phyloP scores from a whole-genome alignment of 768 basidiomycete species.

The Mycena albidolilacea region DNA sequence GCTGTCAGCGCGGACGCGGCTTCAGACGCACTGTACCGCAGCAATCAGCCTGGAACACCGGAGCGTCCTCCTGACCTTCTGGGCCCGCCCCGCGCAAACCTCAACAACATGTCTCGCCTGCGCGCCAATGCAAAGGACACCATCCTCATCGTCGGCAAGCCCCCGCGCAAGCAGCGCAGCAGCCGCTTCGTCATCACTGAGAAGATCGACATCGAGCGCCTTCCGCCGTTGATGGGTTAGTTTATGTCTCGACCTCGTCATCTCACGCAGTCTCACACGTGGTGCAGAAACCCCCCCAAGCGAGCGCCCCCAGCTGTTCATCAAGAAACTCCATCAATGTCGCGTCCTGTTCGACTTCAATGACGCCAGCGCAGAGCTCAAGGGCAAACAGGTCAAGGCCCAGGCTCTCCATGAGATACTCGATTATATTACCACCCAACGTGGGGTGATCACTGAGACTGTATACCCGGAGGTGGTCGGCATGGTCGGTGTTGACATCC shows the following conservation, averaged over 20 bases:
- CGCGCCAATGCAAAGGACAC: conserved; percentile 93
- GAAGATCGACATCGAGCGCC: conserved; percentile 94
- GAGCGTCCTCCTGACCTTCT: conserved; percentile 62
- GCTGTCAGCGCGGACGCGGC: conserved; percentile 85
- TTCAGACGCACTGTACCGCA: conserved; percentile 61
- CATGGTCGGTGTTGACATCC: conserved; percentile 77
- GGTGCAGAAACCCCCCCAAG: conserved; percentile 84
- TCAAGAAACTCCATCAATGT: conserved; percentile 97
- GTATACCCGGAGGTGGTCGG: conserved; percentile 99
- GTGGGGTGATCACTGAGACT: conserved; percentile 95
- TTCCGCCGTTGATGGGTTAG: conserved; percentile 91
- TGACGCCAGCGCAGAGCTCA: conserved; percentile 94
- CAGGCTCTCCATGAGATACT: conserved; percentile 98
- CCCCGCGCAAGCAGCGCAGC: conserved; percentile 97
- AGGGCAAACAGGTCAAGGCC: conserved; percentile 98
- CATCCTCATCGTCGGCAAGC: conserved; percentile 96
- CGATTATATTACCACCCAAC: conserved; percentile 97
- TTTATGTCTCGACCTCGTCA: conserved; percentile 31
- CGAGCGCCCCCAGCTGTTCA: conserved; percentile 92
- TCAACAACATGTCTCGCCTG: conserved; percentile 74
- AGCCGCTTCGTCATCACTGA: conserved; percentile 97
- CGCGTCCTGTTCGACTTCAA: conserved; percentile 99
- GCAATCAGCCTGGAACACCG: conserved; percentile 57
- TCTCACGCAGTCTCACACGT: conserved; percentile 30
- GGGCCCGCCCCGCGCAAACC: conserved; percentile 73